phyloP scores from a whole-genome alignment of 495 filamentous ascomycete species.

The Tuber borchii region DNA sequence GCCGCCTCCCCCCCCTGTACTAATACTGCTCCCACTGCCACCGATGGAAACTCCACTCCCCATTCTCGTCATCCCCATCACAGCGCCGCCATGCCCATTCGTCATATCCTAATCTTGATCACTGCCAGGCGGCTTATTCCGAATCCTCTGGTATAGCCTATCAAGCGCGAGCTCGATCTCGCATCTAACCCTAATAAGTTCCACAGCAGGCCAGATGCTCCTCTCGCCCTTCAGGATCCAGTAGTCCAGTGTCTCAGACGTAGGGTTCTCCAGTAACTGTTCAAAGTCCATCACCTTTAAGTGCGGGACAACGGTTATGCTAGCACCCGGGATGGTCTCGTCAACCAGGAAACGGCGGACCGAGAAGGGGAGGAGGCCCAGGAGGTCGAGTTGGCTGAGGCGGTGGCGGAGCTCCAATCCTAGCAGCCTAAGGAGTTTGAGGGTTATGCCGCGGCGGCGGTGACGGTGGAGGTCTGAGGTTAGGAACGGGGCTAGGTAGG shows the following conservation, averaged over 20 bases:
- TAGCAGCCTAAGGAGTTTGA: conserved; percentile 61
- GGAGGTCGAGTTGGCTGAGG: conserved; percentile 69
- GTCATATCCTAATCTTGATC: conserved; percentile 19
- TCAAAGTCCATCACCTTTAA: conserved; percentile 64
- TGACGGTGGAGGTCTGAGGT: conserved; percentile 67
- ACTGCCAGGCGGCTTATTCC: conserved; percentile 47
- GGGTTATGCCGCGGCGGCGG: conserved; percentile 52
- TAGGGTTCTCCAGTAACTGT: conserved; percentile 73
- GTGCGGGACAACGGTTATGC: conserved; percentile 75
- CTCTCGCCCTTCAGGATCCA: conserved; percentile 82
- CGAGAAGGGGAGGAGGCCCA: conserved; percentile 61
- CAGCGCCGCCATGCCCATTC: neutral
- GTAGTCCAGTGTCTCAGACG: conserved; percentile 64
- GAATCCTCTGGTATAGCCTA: conserved; percentile 68
- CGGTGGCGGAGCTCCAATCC: conserved; percentile 75
- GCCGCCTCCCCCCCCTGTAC: conserved; percentile 38
- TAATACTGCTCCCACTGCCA: neutral
- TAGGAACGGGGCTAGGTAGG: conserved; percentile 78
- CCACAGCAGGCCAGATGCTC: conserved; percentile 87
- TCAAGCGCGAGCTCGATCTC: conserved; percentile 83
- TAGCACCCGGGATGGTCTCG: conserved; percentile 75
- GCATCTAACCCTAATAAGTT: conserved; percentile 74
- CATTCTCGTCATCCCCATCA: neutral
- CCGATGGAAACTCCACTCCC: neutral
- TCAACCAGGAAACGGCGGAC: conserved; percentile 77